These are phyloP conservation scores for Candida tibetensis DNA, from an alignment of 805 yeast species.

Conservation along the genomic window DNA sequence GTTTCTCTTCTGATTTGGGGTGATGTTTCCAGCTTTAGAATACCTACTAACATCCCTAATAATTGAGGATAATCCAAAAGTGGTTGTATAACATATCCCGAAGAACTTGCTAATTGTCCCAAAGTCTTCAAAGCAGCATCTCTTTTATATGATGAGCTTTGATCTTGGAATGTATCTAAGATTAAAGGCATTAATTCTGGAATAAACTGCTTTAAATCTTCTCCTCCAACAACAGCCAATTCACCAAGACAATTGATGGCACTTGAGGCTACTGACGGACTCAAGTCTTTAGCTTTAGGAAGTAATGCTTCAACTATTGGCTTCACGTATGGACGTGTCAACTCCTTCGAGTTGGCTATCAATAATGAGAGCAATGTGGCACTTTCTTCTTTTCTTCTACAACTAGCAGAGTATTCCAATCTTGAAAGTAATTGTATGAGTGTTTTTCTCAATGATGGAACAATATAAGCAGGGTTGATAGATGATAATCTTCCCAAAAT, in stretches of 20 bases:
- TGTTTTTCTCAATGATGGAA: constrained; percentile 86
- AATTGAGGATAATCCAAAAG: constrained; percentile 87
- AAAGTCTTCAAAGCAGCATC: constrained; percentile 86
- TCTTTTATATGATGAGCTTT: constrained; percentile 80
- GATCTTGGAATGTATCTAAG: constrained; percentile 86
- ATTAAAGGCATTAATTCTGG: constrained; percentile 82
- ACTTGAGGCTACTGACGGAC: constrained; percentile 82
- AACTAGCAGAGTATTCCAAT: constrained; percentile 74
- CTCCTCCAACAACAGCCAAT: constrained; percentile 83
- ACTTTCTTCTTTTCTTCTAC: constrained; percentile 79
- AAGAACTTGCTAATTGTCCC: constrained; percentile 84
- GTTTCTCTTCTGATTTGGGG: constrained; percentile 79
- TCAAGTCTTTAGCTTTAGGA: constrained; percentile 68
- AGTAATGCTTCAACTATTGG: constrained; percentile 85
- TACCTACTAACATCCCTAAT: constrained; percentile 74
- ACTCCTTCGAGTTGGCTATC: constrained; percentile 72
- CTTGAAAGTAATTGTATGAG: constrained; percentile 82
- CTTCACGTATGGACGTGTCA: constrained; percentile 87
- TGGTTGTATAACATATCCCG: constrained; percentile 96
- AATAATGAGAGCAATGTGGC: constrained; percentile 71
- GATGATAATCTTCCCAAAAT: constrained; percentile 81
- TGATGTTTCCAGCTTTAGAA: constrained; percentile 77
- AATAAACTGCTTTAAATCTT: constrained; percentile 69
- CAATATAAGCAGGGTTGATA: constrained; percentile 92
- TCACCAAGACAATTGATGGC: constrained; percentile 88